Conservation (phyloP, 768 basidiomycete genomes). For the Phylloporus sp. region DNA sequence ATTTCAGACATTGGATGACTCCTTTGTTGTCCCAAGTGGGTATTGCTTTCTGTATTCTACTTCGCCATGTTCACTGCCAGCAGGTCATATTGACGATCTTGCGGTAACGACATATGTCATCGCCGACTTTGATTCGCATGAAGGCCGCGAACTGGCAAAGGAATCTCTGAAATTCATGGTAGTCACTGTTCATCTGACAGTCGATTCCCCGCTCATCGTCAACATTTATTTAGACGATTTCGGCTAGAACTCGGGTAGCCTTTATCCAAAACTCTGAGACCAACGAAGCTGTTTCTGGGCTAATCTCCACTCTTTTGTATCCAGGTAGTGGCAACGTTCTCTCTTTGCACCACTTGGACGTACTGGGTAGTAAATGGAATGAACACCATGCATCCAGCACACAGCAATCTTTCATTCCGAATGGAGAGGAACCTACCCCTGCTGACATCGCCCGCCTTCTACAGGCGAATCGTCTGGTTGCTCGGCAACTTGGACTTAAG, state of each 20-base stretch:
- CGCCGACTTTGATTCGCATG: slow-evolving; percentile 67
- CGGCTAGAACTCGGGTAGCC: slow-evolving; percentile 53
- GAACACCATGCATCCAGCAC: slow-evolving; percentile 10
- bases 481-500: slow-evolving; percentile 50
- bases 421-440: slow-evolving; percentile 28
- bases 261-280: slow-evolving; percentile 69
- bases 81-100: slow-evolving; percentile 16
- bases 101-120: slow-evolving; percentile 59
- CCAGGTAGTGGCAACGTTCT: slow-evolving; percentile 26
- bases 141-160: slow-evolving; percentile 53
- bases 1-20: slow-evolving; percentile 36
- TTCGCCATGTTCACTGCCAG: slow-evolving; percentile 4
- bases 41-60: neutral
- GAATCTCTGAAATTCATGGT: slow-evolving; percentile 68
- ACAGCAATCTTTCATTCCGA: slow-evolving; percentile 38
- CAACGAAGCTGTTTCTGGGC: slow-evolving; percentile 33
- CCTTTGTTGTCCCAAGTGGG: slow-evolving; percentile 66
- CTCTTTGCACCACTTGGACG: slow-evolving; percentile 16
- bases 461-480: slow-evolving; percentile 42
- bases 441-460: slow-evolving; percentile 33
- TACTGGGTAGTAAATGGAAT: slow-evolving; percentile 3
- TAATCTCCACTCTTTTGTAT: slow-evolving; percentile 49
- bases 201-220: neutral
- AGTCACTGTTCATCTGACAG: slow-evolving; percentile 16
- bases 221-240: slow-evolving; percentile 34